A percentile compares a stretch with the other conserved stretches of the same genome.
Conservation (phyloP, 2,329 filamentous ascomycete genomes). For the Claviceps humidiphila region DNA sequence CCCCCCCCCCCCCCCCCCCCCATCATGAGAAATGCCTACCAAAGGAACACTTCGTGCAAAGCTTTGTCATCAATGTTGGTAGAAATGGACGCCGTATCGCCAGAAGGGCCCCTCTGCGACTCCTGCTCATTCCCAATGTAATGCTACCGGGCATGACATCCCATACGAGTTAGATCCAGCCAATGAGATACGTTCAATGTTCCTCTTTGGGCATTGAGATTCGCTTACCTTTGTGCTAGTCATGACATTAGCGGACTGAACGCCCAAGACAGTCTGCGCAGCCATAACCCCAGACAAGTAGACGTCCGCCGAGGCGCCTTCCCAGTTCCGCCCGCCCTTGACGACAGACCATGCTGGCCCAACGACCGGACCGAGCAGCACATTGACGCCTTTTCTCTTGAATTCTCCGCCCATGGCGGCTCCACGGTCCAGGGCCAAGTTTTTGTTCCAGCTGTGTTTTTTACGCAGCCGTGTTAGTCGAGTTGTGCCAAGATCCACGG, state of each 20-base stretch:
- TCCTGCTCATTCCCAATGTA: conserved; percentile 68
- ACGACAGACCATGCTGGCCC: conserved; percentile 50
- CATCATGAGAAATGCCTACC: neutral
- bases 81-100: conserved; percentile 38
- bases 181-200: too few species aligned
- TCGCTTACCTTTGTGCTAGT: conserved; percentile 40
- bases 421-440: conserved; percentile 53
- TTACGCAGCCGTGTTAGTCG: neutral
- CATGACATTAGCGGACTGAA: conserved; percentile 42
- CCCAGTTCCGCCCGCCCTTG: conserved; percentile 51
- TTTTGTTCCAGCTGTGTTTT: conserved; percentile 49
- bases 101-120: conserved; percentile 49
- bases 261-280: conserved; percentile 36
- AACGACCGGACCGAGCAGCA: conserved; percentile 65
- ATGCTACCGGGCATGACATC: conserved; percentile 34
- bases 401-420: conserved; percentile 66
- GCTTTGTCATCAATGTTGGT: conserved; percentile 48
- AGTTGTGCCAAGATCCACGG: too few species aligned
- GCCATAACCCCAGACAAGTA: conserved; percentile 39
- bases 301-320: conserved; percentile 39
- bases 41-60: conserved; percentile 48
- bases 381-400: conserved; percentile 62
- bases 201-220: too few species aligned
- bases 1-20: too few species aligned
- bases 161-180: too few species aligned